These are phyloP conservation scores for Zizania latifolia DNA, from an alignment of 176 grass and related monocot genomes.

Conservation along the genomic window DNA sequence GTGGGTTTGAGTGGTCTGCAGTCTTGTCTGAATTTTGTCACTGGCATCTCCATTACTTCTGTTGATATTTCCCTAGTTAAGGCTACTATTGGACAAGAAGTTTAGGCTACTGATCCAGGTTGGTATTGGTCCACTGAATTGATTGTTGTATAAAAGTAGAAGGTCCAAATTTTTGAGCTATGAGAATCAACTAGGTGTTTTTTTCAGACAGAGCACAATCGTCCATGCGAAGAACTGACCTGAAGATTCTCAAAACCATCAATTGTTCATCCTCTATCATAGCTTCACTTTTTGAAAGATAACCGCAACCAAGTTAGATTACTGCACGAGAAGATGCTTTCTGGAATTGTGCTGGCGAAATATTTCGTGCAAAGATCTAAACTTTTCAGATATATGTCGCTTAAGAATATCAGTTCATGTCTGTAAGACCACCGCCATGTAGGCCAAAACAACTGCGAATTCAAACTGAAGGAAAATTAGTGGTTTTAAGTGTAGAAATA, in stretches of 20 bases:
- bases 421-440: too few relatives aligned
- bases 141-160: not conserved
- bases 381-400: not conserved
- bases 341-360: not conserved
- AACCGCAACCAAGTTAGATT: conserved; percentile 1
- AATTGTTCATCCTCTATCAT: not conserved
- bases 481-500: too few relatives aligned
- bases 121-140: conserved; percentile 8
- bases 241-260: conserved; percentile 14
- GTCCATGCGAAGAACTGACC: not conserved
- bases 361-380: not conserved
- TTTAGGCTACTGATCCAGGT: not conserved
- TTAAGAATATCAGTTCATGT: too few relatives aligned
- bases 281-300: not conserved
- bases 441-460: too few relatives aligned
- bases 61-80: not conserved
- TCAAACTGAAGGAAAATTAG: too few relatives aligned
- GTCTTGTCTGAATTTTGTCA: not conserved
- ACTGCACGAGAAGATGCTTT: conserved; percentile 24
- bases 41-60: not conserved
- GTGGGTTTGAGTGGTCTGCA: not conserved
- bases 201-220: not conserved
- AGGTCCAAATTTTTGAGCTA: not conserved
- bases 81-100: not conserved
- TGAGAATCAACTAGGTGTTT: conserved; percentile 18